Evolutionary conservation across 2,329 filamentous ascomycete genomes (phyloP).

Genomic region (Teratosphaeria gauchensis): DNA sequence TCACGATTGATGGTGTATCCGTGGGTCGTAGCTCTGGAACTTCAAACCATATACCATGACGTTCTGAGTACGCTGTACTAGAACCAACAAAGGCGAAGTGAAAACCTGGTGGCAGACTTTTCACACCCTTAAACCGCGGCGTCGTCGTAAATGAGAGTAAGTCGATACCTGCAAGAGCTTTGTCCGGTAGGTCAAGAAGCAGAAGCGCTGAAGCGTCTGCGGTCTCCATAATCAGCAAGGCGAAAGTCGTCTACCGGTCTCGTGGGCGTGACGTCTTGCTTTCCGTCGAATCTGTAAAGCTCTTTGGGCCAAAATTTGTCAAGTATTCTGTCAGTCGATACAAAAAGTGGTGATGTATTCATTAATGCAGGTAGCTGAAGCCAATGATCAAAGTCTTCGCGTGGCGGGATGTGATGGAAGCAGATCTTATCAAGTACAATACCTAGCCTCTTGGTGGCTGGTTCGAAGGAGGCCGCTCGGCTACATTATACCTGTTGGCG

Average conservation of each 20-base stretch:
- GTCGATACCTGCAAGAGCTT: constrained; percentile 45
- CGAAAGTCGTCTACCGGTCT: background rate
- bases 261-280: background rate
- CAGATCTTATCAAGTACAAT: background rate
- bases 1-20: constrained; percentile 31
- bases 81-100: constrained; percentile 54
- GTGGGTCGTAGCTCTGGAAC: constrained; percentile 24
- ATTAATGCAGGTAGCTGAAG: too few species aligned
- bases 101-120: constrained; percentile 46
- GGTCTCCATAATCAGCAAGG: constrained; percentile 13
- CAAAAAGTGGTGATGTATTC: too few species aligned
- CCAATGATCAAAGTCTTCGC: background rate
- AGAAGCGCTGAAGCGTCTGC: constrained; percentile 23
- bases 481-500: too few species aligned
- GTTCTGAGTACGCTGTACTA: constrained; percentile 48
- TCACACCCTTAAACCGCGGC: constrained; percentile 51
- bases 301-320: background rate
- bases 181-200: constrained; percentile 35
- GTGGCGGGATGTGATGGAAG: background rate
- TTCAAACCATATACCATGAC: constrained; percentile 54
- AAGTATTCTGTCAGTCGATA: too few species aligned
- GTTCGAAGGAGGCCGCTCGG: too few species aligned
- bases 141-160: constrained; percentile 54
- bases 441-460: too few species aligned
- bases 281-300: background rate